Conservation (phyloP, 2,329 filamentous ascomycete genomes). For the Elsinoe ampelina region DNA sequence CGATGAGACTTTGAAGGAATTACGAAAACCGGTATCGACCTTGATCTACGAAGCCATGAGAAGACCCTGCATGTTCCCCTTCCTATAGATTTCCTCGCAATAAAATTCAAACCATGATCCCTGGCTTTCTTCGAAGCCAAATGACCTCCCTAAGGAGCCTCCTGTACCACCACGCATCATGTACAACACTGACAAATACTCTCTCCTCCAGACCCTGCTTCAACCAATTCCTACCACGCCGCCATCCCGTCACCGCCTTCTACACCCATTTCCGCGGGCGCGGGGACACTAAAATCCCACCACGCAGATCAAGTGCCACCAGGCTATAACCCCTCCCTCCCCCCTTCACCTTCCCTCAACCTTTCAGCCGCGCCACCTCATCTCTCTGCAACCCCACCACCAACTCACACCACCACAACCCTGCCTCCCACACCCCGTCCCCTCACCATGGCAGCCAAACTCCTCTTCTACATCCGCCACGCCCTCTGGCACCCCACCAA, state of each 20-base stretch:
- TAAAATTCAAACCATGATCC: background rate
- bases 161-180: constrained; percentile 5
- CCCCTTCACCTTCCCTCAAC: background rate
- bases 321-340: background rate
- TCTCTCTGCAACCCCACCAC: background rate
- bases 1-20: background rate
- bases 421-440: background rate
- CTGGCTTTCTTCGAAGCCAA: background rate
- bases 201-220: too few species aligned
- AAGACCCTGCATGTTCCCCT: background rate
- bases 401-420: background rate
- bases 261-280: background rate
- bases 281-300: constrained; percentile 5
- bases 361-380: background rate
- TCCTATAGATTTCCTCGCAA: background rate
- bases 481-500: background rate
- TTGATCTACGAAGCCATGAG: background rate
- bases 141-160: background rate
- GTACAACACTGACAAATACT: background rate
- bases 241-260: background rate
- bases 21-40: too few species aligned
- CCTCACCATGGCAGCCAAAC: constrained; percentile 1
- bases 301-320: constrained; percentile 1
- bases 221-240: too few species aligned
- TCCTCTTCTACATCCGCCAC: background rate